These are phyloP conservation scores for Neopestalotiopsis rosae DNA, from an alignment of 2,329 filamentous ascomycete genomes.

Conservation along the genomic window DNA sequence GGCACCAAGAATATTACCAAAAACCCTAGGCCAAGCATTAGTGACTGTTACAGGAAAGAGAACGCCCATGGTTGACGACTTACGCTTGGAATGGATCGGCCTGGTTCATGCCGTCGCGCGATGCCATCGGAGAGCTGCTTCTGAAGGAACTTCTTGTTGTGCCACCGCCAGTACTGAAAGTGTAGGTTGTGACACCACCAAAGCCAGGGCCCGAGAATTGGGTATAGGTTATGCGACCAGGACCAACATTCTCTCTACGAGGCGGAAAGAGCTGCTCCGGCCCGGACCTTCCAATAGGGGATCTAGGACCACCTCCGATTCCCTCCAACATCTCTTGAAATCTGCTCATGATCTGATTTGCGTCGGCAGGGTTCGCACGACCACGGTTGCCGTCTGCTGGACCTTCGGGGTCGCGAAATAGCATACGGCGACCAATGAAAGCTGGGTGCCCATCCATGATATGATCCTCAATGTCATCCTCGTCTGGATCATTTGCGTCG, in stretches of 20 bases:
- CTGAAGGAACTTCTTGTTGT: constrained; percentile 24
- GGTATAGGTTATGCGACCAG: constrained; percentile 30
- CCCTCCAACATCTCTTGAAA: constrained; percentile 42
- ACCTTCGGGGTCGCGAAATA: constrained; percentile 31
- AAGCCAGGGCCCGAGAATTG: constrained; percentile 44
- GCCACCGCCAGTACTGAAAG: constrained; percentile 48
- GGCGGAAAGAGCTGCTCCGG: constrained; percentile 30
- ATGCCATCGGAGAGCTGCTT: constrained; percentile 7
- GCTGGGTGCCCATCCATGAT: constrained; percentile 44
- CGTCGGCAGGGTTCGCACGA: constrained; percentile 28
- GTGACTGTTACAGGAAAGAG: constrained; percentile 25
- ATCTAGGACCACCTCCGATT: constrained; percentile 30
- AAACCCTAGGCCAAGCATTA: constrained; percentile 49
- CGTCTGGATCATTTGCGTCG: constrained; percentile 60
- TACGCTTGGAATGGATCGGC: constrained; percentile 55
- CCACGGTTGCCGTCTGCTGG: constrained; percentile 21
- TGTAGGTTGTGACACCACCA: constrained; percentile 51
- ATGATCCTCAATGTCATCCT: constrained; percentile 62
- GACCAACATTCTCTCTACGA: constrained; percentile 23
- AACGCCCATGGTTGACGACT: constrained; percentile 27
- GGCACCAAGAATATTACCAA: constrained; percentile 50
- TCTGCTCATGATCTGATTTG: constrained; percentile 41
- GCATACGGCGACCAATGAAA: constrained; percentile 45
- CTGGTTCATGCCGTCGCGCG: constrained; percentile 16
- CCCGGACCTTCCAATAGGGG: constrained; percentile 29